Conservation (phyloP, 179 eudicot genomes). For the Corrigiola litoralis region DNA sequence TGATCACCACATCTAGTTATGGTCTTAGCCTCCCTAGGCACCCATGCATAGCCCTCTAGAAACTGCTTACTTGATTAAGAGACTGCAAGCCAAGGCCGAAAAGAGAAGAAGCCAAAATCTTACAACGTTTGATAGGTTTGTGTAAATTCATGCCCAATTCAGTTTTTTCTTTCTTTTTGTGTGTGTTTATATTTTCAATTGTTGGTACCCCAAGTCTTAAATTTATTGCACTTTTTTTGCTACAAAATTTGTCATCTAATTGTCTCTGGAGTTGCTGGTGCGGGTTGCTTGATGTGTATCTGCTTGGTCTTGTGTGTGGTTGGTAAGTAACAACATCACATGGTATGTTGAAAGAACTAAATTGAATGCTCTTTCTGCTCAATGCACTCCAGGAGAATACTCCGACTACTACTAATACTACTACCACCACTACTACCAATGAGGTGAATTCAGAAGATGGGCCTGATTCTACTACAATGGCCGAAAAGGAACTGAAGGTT, state of each 20-base stretch:
- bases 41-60: not conserved
- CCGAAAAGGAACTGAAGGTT: conserved; percentile 60
- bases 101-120: not conserved
- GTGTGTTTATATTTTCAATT: no score
- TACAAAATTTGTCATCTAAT: no score
- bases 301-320: not conserved
- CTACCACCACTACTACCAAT: conserved; percentile 39
- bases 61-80: not conserved
- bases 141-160: not conserved
- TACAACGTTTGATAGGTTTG: not conserved
- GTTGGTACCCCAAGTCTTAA: no score
- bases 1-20: not conserved
- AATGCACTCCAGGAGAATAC: conserved; percentile 61
- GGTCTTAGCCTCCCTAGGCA: not conserved
- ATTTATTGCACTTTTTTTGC: no score
- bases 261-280: no score
- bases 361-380: not conserved
- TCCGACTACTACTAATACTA: conserved; percentile 27
- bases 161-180: not conserved
- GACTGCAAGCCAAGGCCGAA: not conserved
- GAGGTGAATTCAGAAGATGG: conserved; percentile 59
- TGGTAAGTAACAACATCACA: not conserved
- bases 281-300: not conserved
- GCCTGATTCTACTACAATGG: conserved; percentile 36
- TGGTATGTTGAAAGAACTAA: no score